Evolutionary conservation across 805 yeast genomes (phyloP).

Genomic region (Myxozyma sirexii): DNA sequence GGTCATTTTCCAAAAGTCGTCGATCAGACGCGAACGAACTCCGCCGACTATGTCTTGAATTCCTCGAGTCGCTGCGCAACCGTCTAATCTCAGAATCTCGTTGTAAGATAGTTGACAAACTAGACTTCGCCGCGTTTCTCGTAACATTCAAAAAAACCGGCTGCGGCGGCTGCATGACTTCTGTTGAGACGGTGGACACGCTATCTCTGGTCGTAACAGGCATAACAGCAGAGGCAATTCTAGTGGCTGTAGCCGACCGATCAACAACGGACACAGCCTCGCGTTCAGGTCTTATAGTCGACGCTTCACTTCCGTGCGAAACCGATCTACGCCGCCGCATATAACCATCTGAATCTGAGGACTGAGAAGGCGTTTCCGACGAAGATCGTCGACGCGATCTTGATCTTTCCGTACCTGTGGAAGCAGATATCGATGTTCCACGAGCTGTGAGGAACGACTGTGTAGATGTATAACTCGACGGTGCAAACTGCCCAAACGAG

Average conservation of each 20-base stretch:
- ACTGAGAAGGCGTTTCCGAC: conserved; percentile 6
- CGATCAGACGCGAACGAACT: conserved; percentile 1
- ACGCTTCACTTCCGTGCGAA: conserved; percentile 18
- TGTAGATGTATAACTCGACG: conserved; percentile 30
- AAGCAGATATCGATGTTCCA: conserved; percentile 23
- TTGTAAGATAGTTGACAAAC: conserved; percentile 21
- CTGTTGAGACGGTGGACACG: conserved; percentile 3
- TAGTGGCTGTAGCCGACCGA: background rate
- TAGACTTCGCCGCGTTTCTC: conserved; percentile 20
- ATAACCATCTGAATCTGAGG: background rate
- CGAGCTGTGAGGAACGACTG: conserved; percentile 32
- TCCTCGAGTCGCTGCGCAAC: conserved; percentile 7
- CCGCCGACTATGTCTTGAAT: background rate
- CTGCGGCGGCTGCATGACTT: conserved; percentile 10
- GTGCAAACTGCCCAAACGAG: conserved; percentile 23
- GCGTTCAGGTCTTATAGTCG: conserved; percentile 23
- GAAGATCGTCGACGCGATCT: conserved; percentile 10
- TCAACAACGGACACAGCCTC: conserved; percentile 3
- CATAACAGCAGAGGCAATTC: background rate
- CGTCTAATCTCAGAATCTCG: conserved; percentile 18
- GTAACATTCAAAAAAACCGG: conserved; percentile 26
- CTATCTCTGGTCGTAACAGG: conserved; percentile 2
- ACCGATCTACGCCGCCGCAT: background rate
- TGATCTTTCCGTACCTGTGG: conserved; percentile 4
- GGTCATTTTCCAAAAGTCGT: conserved; percentile 2